phyloP scores from a whole-genome alignment of 306 rosid genomes.

The Inga laurina region DNA sequence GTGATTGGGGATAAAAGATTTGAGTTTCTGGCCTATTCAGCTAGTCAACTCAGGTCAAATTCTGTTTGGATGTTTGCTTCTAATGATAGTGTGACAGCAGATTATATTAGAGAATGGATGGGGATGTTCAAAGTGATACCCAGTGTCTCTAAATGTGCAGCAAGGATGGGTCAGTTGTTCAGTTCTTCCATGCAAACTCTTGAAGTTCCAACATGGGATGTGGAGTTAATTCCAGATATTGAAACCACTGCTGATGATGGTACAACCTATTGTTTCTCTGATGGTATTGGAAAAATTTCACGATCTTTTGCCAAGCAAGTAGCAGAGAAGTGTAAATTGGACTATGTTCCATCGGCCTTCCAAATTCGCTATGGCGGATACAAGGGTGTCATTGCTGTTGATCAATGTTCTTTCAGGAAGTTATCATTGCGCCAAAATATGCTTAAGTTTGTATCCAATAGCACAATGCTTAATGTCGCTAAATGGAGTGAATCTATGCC shows the following conservation, averaged over 20 bases:
- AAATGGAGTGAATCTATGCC: slow-evolving; percentile 86
- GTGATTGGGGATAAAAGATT: slow-evolving; percentile 78
- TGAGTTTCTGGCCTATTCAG: slow-evolving; percentile 94
- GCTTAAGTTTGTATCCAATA: slow-evolving; percentile 82
- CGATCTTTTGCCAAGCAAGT: slow-evolving; percentile 75
- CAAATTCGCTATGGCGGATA: slow-evolving; percentile 96
- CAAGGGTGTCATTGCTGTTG: slow-evolving; percentile 91
- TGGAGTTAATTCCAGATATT: slow-evolving; percentile 86
- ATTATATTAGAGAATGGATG: slow-evolving; percentile 93
- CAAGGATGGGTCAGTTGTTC: slow-evolving; percentile 98
- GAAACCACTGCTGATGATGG: slow-evolving; percentile 70
- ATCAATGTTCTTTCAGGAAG: slow-evolving; percentile 72
- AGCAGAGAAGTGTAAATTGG: slow-evolving; percentile 72
- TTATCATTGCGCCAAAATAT: slow-evolving; percentile 82
- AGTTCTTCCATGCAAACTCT: slow-evolving; percentile 85
- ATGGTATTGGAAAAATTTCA: slow-evolving; percentile 93
- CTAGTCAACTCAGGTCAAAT: slow-evolving; percentile 89
- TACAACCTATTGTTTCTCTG: slow-evolving; percentile 82
- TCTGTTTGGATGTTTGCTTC: slow-evolving; percentile 99
- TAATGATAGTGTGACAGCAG: slow-evolving; percentile 73
- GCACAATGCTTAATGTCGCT: slow-evolving; percentile 79
- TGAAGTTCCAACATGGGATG: slow-evolving; percentile 63
- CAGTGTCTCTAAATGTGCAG: slow-evolving; percentile 91
- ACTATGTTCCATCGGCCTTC: slow-evolving; percentile 78
- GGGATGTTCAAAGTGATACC: slow-evolving; percentile 84